Conservation (phyloP, 441 rosid species). For the Bruguiera hainesii region DNA sequence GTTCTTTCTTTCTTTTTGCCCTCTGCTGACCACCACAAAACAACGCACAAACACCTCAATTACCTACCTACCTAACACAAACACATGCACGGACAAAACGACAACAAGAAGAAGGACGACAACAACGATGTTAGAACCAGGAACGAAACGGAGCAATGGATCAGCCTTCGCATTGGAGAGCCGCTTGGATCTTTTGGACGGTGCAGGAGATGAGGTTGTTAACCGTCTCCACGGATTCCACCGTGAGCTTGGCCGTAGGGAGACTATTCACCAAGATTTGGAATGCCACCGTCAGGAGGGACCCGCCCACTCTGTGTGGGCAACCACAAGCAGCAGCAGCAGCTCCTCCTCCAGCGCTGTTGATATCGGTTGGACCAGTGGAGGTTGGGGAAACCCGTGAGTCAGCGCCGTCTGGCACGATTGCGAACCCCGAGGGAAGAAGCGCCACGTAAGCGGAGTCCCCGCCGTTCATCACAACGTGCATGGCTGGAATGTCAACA, state of each 20-base stretch:
- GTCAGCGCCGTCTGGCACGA: slow-evolving; percentile 62
- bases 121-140: not conserved
- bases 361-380: slow-evolving; percentile 24
- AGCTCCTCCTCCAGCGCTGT: not conserved
- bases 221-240: slow-evolving; percentile 85
- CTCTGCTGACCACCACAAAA: too few relatives aligned
- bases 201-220: slow-evolving; percentile 86
- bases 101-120: too few relatives aligned
- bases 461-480: slow-evolving; percentile 77
- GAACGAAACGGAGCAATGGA: not conserved
- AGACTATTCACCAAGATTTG: slow-evolving; percentile 70
- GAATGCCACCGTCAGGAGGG: slow-evolving; percentile 83
- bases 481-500: slow-evolving; percentile 86
- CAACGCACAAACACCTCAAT: too few relatives aligned
- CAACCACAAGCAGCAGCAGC: not conserved
- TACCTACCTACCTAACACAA: too few relatives aligned
- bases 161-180: slow-evolving; percentile 76
- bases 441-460: slow-evolving; percentile 81
- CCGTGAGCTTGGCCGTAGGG: slow-evolving; percentile 73
- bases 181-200: slow-evolving; percentile 71
- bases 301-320: slow-evolving; percentile 54
- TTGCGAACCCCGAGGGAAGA: slow-evolving; percentile 83
- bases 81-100: too few relatives aligned
- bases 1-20: not conserved
- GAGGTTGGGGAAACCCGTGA: slow-evolving; percentile 25